phyloP scores from a whole-genome alignment of 495 filamentous ascomycete species.

The Aspergillus heteromorphus region DNA sequence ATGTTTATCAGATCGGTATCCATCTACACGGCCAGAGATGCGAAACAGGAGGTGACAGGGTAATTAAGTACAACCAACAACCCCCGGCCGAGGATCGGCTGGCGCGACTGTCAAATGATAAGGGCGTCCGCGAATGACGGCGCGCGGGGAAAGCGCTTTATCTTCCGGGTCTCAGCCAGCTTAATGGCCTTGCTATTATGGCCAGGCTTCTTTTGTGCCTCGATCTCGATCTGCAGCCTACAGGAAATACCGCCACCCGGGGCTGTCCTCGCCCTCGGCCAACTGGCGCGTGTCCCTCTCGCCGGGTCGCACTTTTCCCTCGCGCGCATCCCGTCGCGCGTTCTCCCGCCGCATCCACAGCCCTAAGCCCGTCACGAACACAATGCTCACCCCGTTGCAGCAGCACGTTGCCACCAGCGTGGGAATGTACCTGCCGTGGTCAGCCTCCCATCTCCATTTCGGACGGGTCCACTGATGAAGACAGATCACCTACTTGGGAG shows the following conservation, averaged over 20 bases:
- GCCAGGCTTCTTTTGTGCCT: background rate
- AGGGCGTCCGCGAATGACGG: background rate
- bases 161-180: constrained; percentile 1
- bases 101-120: background rate
- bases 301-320: constrained; percentile 52
- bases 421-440: constrained; percentile 53
- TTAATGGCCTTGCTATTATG: background rate
- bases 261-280: constrained; percentile 52
- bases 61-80: constrained; percentile 13
- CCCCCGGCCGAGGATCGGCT: background rate
- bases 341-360: constrained; percentile 65
- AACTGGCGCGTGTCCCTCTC: constrained; percentile 58
- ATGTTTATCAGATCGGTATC: too few species aligned
- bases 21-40: too few species aligned
- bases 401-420: constrained; percentile 65
- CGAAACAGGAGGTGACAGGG: background rate
- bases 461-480: background rate
- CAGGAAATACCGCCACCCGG: constrained; percentile 62
- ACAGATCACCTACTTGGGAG: constrained; percentile 47
- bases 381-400: constrained; percentile 57
- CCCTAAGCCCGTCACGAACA: constrained; percentile 52
- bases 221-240: constrained; percentile 4
- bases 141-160: background rate
- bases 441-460: too few species aligned
- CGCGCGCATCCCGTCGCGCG: constrained; percentile 48